A percentile compares a stretch with the other conserved stretches of the same genome.
Conservation (phyloP, 2,329 filamentous ascomycete genomes). For the Colletotrichum echinochloae region DNA sequence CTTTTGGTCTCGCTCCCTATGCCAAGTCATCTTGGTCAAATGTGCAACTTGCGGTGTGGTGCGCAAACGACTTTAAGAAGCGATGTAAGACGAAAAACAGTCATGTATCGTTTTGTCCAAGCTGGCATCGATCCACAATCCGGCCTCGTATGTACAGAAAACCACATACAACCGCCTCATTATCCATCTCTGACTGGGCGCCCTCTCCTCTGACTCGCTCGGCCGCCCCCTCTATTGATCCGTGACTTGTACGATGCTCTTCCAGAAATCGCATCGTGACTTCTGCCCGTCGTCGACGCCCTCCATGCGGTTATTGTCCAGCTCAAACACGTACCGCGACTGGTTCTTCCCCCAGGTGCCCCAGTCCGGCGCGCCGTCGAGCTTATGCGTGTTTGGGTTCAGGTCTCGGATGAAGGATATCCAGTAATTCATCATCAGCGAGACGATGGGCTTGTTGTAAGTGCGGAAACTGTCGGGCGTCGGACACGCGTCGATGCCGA, state of each 20-base stretch:
- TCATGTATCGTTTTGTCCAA: background rate
- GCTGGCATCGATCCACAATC: background rate
- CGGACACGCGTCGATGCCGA: conserved; percentile 55
- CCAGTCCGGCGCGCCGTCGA: conserved; percentile 55
- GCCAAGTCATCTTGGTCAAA: background rate
- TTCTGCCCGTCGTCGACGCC: conserved; percentile 49
- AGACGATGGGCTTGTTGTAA: conserved; percentile 59
- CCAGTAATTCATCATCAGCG: conserved; percentile 62
- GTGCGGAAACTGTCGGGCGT: conserved; percentile 55
- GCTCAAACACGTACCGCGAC: conserved; percentile 56
- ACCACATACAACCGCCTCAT: conserved; percentile 31
- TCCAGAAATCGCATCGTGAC: conserved; percentile 57
- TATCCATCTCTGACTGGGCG: background rate
- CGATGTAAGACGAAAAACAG: background rate
- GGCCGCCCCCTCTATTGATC: conserved; percentile 33
- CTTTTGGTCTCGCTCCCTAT: background rate
- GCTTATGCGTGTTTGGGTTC: conserved; percentile 56
- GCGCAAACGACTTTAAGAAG: background rate
- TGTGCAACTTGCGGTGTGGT: background rate
- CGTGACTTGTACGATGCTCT: conserved; percentile 48
- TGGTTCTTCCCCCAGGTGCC: conserved; percentile 50
- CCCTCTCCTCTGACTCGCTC: background rate
- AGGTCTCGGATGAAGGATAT: conserved; percentile 60
- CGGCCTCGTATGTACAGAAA: background rate
- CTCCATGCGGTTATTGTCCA: conserved; percentile 56